These are phyloP conservation scores for Cyberlindnera misumaiensis DNA, from an alignment of 805 yeast species.

Conservation along the genomic window DNA sequence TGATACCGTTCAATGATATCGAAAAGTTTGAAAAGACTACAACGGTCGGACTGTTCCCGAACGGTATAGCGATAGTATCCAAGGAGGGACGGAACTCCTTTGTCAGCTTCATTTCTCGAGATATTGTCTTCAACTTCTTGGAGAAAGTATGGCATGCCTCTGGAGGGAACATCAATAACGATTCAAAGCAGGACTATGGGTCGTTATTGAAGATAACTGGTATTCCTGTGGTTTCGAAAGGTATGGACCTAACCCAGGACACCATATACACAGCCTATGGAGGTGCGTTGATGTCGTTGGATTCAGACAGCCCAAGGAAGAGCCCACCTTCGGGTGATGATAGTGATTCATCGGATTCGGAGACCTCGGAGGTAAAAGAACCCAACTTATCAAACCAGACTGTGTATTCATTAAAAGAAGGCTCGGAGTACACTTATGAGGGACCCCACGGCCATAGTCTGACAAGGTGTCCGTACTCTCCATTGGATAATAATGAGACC, in stretches of 20 bases:
- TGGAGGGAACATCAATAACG: constrained; percentile 4
- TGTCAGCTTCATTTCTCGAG: constrained; percentile 84
- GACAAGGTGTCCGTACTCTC: constrained; percentile 42
- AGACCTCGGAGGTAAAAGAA: constrained; percentile 16
- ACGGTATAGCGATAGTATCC: constrained; percentile 53
- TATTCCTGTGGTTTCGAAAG: constrained; percentile 14
- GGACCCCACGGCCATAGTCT: constrained; percentile 65
- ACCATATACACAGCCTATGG: constrained; percentile 27
- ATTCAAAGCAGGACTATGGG: neutral
- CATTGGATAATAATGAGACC: constrained; percentile 42
- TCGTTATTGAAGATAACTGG: constrained; percentile 6
- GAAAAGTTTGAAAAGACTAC: constrained; percentile 68
- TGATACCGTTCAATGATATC: constrained; percentile 67
- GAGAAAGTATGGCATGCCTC: constrained; percentile 18
- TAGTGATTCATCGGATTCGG: constrained; percentile 20
- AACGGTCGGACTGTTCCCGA: constrained; percentile 87
- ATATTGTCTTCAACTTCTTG: constrained; percentile 64
- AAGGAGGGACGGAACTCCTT: constrained; percentile 51
- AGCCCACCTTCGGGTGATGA: constrained; percentile 27
- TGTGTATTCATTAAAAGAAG: constrained; percentile 31
- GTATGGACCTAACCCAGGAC: constrained; percentile 13
- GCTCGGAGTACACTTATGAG: constrained; percentile 36
- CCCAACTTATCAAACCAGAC: constrained; percentile 13
- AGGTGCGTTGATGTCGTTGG: constrained; percentile 38
- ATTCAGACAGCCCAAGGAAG: constrained; percentile 26